phyloP scores from a whole-genome alignment of 441 rosid genomes.

The Brassica hybrid region DNA sequence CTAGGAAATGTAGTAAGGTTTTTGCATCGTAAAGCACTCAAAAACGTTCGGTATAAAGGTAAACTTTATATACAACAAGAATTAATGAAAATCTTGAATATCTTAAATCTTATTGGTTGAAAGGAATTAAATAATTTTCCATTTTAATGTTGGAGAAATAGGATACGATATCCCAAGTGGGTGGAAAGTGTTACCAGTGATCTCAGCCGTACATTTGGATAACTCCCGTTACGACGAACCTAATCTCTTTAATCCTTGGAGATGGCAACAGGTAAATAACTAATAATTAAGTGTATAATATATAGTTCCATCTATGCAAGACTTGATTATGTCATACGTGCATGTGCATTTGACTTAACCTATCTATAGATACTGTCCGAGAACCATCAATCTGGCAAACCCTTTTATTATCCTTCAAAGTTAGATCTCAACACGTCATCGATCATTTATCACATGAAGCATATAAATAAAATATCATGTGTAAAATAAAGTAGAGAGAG shows the following conservation, averaged over 20 bases:
- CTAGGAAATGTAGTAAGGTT: constrained; percentile 97
- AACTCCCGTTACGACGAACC: constrained; percentile 72
- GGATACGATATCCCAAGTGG: constrained; percentile 99
- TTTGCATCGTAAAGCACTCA: constrained; percentile 88
- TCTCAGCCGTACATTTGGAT: constrained; percentile 96
- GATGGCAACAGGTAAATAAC: too few relatives aligned
- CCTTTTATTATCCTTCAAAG: constrained; percentile 10
- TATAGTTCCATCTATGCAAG: constrained; percentile 23
- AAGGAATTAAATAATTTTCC: background rate
- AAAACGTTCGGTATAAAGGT: constrained; percentile 84
- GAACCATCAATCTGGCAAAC: constrained; percentile 4
- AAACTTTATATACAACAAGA: constrained; percentile 26
- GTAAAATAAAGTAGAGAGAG: background rate
- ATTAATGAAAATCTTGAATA: constrained; percentile 6
- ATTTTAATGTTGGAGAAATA: constrained; percentile 31
- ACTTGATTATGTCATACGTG: constrained; percentile 21
- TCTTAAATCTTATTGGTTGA: constrained; percentile 15
- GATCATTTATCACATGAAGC: constrained; percentile 30
- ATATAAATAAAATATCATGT: constrained; percentile 20
- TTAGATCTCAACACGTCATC: constrained; percentile 43
- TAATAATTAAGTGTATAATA: constrained; percentile 6
- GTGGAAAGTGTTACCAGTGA: constrained; percentile 98
- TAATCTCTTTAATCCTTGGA: too few relatives aligned
- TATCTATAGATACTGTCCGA: background rate
- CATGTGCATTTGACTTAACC: constrained; percentile 32